These are phyloP conservation scores for Agrocybe pediades DNA, from an alignment of 768 basidiomycete genomes.

Conservation along the genomic window DNA sequence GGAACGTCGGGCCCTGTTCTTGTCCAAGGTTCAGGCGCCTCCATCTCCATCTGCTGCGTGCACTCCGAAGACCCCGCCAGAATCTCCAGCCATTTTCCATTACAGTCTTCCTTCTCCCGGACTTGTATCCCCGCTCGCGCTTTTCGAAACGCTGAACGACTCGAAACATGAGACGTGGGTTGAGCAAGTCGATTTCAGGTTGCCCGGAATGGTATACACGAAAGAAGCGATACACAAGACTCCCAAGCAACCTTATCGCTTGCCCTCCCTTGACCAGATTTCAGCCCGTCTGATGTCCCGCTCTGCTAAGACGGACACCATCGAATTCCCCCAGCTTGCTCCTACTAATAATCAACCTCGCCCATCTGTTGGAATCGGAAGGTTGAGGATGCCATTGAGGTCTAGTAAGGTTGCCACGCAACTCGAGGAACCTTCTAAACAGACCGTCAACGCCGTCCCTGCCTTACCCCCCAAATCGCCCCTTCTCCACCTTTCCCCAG, in stretches of 20 bases:
- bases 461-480: slow-evolving; percentile 39
- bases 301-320: slow-evolving; percentile 26
- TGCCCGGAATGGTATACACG: slow-evolving; percentile 27
- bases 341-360: slow-evolving; percentile 21
- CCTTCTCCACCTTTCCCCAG: slow-evolving; percentile 31
- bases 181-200: slow-evolving; percentile 67
- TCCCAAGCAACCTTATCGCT: slow-evolving; percentile 10
- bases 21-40: slow-evolving; percentile 72
- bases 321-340: slow-evolving; percentile 25
- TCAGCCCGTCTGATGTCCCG: slow-evolving; percentile 58
- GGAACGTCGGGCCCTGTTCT: slow-evolving; percentile 74
- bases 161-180: slow-evolving; percentile 50
- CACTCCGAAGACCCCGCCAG: slow-evolving; percentile 66
- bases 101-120: slow-evolving; percentile 71
- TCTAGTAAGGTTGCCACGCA: slow-evolving; percentile 13
- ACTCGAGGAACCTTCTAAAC: slow-evolving; percentile 17
- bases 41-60: slow-evolving; percentile 60
- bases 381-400: slow-evolving; percentile 43
- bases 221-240: slow-evolving; percentile 18
- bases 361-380: slow-evolving; percentile 35
- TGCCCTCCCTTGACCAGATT: slow-evolving; percentile 80
- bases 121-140: slow-evolving; percentile 59
- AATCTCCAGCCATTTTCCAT: slow-evolving; percentile 70
- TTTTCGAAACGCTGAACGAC: slow-evolving; percentile 54
- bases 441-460: slow-evolving; percentile 25